These are phyloP conservation scores for Protomyces pachydermus DNA, from an alignment of 1,139 yeast species.

Conservation along the genomic window DNA sequence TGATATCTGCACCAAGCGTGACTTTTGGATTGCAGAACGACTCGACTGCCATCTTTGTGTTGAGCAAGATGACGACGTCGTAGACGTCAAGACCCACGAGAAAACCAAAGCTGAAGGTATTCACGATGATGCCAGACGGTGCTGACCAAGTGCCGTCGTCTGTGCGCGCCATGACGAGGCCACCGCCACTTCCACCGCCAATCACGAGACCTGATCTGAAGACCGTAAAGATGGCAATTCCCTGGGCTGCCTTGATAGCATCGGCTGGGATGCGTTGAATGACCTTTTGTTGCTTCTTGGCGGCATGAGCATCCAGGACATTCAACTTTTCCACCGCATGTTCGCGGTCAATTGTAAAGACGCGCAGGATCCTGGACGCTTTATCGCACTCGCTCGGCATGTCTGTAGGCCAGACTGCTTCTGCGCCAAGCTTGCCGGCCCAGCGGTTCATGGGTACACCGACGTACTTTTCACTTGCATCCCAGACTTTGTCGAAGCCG, in stretches of 20 bases:
- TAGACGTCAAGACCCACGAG: constrained; percentile 21
- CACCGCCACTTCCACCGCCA: constrained; percentile 20
- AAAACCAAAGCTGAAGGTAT: constrained; percentile 24
- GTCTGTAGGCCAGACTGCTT: constrained; percentile 22
- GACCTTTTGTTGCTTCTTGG: constrained; percentile 16
- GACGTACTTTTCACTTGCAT: constrained; percentile 12
- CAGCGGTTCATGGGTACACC: constrained; percentile 20
- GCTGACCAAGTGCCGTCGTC: constrained; percentile 19
- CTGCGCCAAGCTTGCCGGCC: constrained; percentile 19
- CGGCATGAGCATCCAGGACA: constrained; percentile 11
- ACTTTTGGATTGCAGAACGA: constrained; percentile 13
- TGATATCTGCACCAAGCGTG: constrained; percentile 18
- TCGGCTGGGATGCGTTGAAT: constrained; percentile 24
- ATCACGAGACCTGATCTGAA: constrained; percentile 18
- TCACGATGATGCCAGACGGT: constrained; percentile 17
- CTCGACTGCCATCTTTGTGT: constrained; percentile 18
- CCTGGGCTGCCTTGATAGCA: constrained; percentile 16
- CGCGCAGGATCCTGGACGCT: constrained; percentile 22
- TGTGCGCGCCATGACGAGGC: constrained; percentile 17
- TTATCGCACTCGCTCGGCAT: constrained; percentile 14
- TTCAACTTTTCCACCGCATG: constrained; percentile 1
- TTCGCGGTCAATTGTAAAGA: constrained; percentile 17
- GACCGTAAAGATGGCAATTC: constrained; percentile 26
- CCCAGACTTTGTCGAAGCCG: constrained; percentile 25
- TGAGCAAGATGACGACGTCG: constrained; percentile 19